Percentiles rank a stretch among this genome's conserved stretches.
phyloP scores from a whole-genome alignment of 2,329 filamentous ascomycete species.

The Trichoderma citrinoviride region DNA sequence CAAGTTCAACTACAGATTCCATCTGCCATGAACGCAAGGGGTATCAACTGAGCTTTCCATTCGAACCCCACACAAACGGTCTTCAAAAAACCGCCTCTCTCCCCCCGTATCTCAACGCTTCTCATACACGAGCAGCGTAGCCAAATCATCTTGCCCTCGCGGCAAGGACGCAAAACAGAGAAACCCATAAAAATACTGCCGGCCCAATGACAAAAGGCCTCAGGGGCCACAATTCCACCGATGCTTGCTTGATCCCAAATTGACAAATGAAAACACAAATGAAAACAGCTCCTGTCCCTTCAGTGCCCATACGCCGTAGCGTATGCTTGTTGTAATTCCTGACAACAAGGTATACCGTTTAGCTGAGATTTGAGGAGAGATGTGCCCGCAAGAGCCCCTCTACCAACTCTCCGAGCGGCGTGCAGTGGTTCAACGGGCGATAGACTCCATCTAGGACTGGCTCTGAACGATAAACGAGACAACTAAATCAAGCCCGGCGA shows the following conservation, averaged over 20 bases:
- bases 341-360: neutral
- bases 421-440: neutral
- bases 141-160: neutral
- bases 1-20: neutral
- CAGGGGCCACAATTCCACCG: neutral
- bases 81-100: slow-evolving; percentile 5
- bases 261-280: neutral
- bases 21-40: slow-evolving; percentile 9
- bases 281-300: neutral
- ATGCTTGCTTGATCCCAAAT: slow-evolving; percentile 4
- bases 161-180: neutral
- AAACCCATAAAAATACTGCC: neutral
- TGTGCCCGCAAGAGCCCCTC: neutral
- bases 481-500: neutral
- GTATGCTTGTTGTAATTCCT: neutral
- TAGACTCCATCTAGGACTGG: neutral
- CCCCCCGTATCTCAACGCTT: neutral
- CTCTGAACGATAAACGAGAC: neutral
- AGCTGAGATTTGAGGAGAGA: neutral
- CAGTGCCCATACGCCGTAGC: slow-evolving; percentile 1
- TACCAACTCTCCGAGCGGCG: neutral
- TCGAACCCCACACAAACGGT: neutral
- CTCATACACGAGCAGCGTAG: neutral
- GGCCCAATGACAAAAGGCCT: neutral
- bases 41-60: slow-evolving; percentile 11